phyloP scores from a whole-genome alignment of 2,329 filamentous ascomycete genomes.

The Neurospora sp. region DNA sequence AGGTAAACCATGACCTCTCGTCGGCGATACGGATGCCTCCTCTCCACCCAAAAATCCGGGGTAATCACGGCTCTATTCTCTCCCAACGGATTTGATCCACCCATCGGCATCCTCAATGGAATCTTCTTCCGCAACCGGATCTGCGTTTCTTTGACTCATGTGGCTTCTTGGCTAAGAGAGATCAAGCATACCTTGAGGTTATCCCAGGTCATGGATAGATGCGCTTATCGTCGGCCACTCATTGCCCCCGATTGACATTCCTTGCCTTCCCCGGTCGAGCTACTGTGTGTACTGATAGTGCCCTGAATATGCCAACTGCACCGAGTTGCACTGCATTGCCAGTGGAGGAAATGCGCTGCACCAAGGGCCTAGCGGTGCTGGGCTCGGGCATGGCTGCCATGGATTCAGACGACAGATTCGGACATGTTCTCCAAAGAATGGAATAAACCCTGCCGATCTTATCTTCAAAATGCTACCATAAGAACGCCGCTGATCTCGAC shows the following conservation, averaged over 20 bases:
- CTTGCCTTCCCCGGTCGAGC: no score
- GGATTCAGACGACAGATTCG: neutral
- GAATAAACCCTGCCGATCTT: neutral
- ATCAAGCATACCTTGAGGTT: neutral
- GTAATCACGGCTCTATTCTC: neutral
- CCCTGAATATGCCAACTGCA: neutral
- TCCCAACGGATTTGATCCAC: neutral
- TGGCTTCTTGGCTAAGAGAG: neutral
- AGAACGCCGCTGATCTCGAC: neutral
- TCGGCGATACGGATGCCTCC: neutral
- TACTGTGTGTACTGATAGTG: neutral
- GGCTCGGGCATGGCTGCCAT: neutral
- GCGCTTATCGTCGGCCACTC: neutral
- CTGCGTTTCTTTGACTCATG: neutral
- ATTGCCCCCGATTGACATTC: neutral
- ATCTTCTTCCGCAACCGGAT: neutral
- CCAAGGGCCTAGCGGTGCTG: neutral
- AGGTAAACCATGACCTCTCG: neutral
- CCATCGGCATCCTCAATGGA: neutral
- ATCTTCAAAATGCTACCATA: neutral
- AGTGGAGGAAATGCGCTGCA: neutral
- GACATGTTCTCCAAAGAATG: neutral
- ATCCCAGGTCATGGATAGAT: neutral
- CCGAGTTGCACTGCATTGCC: neutral
- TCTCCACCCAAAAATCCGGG: neutral